Base-by-base conservation (phyloP, 257 asterid genomes). In the Petunia axillaris region DNA sequence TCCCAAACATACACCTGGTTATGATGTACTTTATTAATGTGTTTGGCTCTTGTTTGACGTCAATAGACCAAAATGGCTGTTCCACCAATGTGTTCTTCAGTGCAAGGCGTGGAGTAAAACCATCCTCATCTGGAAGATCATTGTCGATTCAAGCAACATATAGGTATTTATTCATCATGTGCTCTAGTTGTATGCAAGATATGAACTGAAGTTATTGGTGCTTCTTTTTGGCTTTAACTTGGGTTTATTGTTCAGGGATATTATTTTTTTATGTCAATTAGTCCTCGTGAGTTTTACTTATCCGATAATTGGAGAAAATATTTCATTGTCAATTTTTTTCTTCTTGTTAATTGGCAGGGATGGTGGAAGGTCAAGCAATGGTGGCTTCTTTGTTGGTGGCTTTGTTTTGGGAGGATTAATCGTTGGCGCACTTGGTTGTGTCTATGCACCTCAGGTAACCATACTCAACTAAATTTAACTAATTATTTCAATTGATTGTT, bases 81-180 rank as follows among this genome's bases (percentile, higher is more conserved):
- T 84, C 95, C 84, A 66, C 86, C n/a, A 91, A 81, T 76, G 57
- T 89, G 88, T 77, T 87, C 79, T 87, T 91, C 80, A 81, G 73
- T 80, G 64, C 70, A 46, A 83, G 76, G 43, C 68, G 87, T 85
- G 65, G 83, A 10, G 79, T 85, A 81, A 89, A 79, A 81, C 75
- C 86, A 57, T 53, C 85, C 64, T 53, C 78, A 82, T 81, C 82
- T 60, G 86, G 83, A 52, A 83, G 88, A 78, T 79, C 79, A 75
- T 87, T 89, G 67, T 11, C 82, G 5, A 87, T 91, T 75, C 89
- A 78, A 86, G 94, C 96, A 77, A 73, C 85, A 82, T 86, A 86
- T 82, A 82, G 95, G 97, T 92, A 85, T 78, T 25, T 25, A 25
- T 25, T 25, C 25, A 25, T 25, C 25, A 50, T 13, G 54, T 50